A percentile compares a stretch with the other conserved stretches of the same genome.
phyloP scores from a whole-genome alignment of 2,329 filamentous ascomycete genomes.

The Chrysoporthe cubensis region DNA sequence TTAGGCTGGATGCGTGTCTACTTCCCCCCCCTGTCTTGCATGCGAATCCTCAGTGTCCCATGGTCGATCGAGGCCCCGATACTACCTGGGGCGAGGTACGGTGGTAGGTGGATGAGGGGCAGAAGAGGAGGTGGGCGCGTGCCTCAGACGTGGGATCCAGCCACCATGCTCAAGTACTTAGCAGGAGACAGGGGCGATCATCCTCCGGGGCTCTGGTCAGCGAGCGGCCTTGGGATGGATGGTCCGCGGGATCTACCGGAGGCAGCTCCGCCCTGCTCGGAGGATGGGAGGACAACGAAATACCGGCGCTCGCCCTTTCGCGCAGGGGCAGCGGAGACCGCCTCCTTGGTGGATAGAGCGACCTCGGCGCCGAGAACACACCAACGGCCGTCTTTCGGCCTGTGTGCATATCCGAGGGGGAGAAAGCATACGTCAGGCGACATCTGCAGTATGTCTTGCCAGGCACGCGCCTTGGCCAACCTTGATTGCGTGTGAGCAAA shows the following conservation, averaged over 20 bases:
- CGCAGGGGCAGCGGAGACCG: not conserved
- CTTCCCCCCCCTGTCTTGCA: too few relatives aligned
- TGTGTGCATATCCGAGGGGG: not conserved
- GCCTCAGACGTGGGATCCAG: too few relatives aligned
- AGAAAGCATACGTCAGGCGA: not conserved
- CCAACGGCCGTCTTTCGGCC: not conserved
- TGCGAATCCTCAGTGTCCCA: too few relatives aligned
- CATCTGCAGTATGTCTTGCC: not conserved
- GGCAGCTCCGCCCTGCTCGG: not conserved
- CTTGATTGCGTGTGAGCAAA: not conserved
- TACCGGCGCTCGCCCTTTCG: conserved; percentile 1
- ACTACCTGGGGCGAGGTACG: too few relatives aligned
- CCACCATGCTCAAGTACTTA: too few relatives aligned
- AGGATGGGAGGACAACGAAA: not conserved
- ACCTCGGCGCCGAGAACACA: not conserved
- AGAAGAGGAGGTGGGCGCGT: too few relatives aligned
- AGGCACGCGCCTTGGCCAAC: not conserved
- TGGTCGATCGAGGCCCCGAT: too few relatives aligned
- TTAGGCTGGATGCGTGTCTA: not conserved
- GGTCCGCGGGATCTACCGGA: too few relatives aligned
- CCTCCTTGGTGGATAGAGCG: not conserved
- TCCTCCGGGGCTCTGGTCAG: too few relatives aligned
- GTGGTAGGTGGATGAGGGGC: too few relatives aligned
- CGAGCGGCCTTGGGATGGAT: too few relatives aligned
- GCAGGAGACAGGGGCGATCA: too few relatives aligned